Base-by-base conservation (phyloP, 2,329 filamentous ascomycete genomes). In the Arachnopeziza araneosa region DNA sequence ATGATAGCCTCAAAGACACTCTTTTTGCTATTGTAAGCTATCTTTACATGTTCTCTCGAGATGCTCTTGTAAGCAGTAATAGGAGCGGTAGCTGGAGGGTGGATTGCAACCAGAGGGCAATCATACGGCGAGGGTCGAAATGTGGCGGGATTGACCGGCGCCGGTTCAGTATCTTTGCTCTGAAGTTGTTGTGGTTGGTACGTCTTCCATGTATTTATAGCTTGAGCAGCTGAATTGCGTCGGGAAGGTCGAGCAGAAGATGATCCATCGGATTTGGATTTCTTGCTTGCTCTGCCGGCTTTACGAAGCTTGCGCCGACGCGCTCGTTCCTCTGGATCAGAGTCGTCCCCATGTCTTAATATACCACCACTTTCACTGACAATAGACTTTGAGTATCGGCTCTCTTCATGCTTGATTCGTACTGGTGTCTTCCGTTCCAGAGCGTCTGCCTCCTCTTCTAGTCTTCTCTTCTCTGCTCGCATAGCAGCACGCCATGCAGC, bases 11-110 rank as follows among this genome's bases (percentile, higher is more conserved):
- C 84, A 68, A 90, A 93, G 7, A 83, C 76, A 22, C 83, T 79
- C 50, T 79, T 79, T 14, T 83, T 77, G 63, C 82, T 78, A 68
- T 89, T 88, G 74, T 87, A 93, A 53, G 82, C 78, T 66, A 93
- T 90, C 68, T 85, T 87, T 54, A 90, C 77, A 71, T 93, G 90
- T 66, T 88, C 78, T 62, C 89, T 80, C 2, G 89, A 93, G 58
- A 93, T 92, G 55, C 82, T 83, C 69, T 88, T 89, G 55, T 89
- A 90, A 63, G 82, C 84, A 61, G 73, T 78, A 2, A 84, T 82
- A 62, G 84, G 83, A 54, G 83, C 78, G 5, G 82, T 82, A 1
- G 82, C 49, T n/a, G 50, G 48, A 2, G 89, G 89, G 71, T 92
- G 89, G 52, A 93, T 90, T 36, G 84, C 84, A 54, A 92, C 80